Base-by-base conservation (phyloP, 2,329 filamentous ascomycete species). In the Sarocladium brachiariae region DNA sequence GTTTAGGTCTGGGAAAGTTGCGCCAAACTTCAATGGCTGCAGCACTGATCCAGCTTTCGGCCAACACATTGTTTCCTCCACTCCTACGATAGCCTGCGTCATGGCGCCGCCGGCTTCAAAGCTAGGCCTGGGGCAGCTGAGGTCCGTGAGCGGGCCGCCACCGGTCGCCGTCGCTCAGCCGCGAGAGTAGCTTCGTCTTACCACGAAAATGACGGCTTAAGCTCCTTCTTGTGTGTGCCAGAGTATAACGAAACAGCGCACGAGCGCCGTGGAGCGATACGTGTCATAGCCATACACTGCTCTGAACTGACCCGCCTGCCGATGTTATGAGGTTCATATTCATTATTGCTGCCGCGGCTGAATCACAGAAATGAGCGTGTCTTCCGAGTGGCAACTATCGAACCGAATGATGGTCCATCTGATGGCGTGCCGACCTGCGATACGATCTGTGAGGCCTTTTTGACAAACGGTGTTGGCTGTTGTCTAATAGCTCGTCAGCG, bases 131-230 rank as follows among this genome's bases (percentile, higher is more conserved):
- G 43, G 14, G 21, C 24, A 47, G 43, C 27, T 47, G 43, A 47
- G 21, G 43, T 47, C 43, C 43, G 25, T 47, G 43, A 47, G 43
- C 43, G 43, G 43, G 43, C 43, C 43, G 43, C 43, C 43, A 47
- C 43, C 43, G 25, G 21, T 47, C 43, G 43, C 25, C 21, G 43
- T 47, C 43, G 43, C 24, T 47, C 43, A 33, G 27, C 25, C 43
- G 43, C 19, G 25, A 21, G 27, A 21, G 43, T 47, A 47, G 43
- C 25, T 33, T 33, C 27, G 24, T 47, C 25, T 30, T 16, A 47
- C 25, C 43, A 47, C 43, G n/a, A 45, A n/a, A 24, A 19, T 47
- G 16, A 19, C 11, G 43, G 24, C 43, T 47, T 10, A 25, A 47
- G 43, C 43, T 45, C 30, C 39, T n/a, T 23, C 8, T 9, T 19